Evolutionary conservation across 805 yeast species (phyloP), one percentile per base, ranked within the genome.

Genomic region (Suhomyces pyralidae): DNA sequence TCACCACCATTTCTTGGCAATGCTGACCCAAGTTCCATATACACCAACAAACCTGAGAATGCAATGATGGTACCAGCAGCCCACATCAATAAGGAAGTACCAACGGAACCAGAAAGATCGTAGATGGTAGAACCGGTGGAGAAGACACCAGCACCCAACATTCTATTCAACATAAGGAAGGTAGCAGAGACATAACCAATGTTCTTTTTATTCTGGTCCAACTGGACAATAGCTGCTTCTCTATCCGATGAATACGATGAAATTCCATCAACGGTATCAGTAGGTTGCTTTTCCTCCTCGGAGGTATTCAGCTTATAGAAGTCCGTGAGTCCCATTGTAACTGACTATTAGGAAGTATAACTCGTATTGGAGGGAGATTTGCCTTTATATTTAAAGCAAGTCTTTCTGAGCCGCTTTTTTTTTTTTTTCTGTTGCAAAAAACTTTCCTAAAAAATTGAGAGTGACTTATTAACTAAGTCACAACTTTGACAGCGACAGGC

Each of bases 1-100:
- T 89, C 96, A 59, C 94, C 96, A 58, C 96, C 96, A 62, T 88
- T 88, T 70, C 86, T 81, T 46, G 90, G 89, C 52, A 87, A 82
- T 46, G 82, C 84, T 2, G 83, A 81, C 14, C 96, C 96, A 66
- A 86, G 85, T 64, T 88, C 94, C 83, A 88, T 82, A 67, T 88
- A 88, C 3, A 85, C 90, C 62, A 82, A 78, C 59, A 86, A 67
- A 12, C 78, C 70, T 58, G 71, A 58, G 53, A 74, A 69, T 3
- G 93, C 87, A 58, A 88, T 88, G 34, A 85, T 57, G 7, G 89
- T 79, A 46, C 96, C 96, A 14, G 83, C 83, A 25, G 81, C 81
- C 93, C 94, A 88, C 67, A 88, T 75, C 58, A 88, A 74, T 53
- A 88, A 70, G 2, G 90, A 70, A 28, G 87, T 69, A 20, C 96